Conservation (phyloP, 2,329 filamentous ascomycete genomes). For the Paecilomyces sp. region DNA sequence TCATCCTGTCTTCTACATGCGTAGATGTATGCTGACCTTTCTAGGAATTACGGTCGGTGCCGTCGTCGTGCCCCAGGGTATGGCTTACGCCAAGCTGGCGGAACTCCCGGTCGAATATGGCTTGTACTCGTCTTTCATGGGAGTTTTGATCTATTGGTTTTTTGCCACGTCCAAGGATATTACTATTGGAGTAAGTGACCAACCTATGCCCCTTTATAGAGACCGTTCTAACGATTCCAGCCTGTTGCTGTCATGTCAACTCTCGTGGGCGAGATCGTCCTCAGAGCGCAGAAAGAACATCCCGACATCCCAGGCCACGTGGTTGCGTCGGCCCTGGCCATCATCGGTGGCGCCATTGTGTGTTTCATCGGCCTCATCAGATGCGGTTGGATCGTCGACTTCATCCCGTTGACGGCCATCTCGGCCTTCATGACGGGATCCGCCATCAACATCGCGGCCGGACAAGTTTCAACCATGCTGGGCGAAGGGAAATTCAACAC, state of each 20-base stretch:
- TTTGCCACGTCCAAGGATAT: constrained; percentile 99
- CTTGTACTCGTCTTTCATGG: constrained; percentile 93
- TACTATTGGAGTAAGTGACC: constrained; percentile 71
- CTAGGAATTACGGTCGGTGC: constrained; percentile 63
- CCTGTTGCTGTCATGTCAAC: constrained; percentile 95
- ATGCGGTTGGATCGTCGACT: constrained; percentile 82
- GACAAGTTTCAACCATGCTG: constrained; percentile 76
- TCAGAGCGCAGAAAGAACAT: constrained; percentile 50
- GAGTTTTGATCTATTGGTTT: constrained; percentile 91
- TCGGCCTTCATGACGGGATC: constrained; percentile 97
- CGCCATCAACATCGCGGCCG: constrained; percentile 76
- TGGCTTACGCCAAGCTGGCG: constrained; percentile 88
- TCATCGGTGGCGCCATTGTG: constrained; percentile 73
- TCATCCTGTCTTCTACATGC: neutral
- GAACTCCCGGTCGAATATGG: constrained; percentile 75
- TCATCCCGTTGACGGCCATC: constrained; percentile 84
- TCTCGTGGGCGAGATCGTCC: constrained; percentile 74
- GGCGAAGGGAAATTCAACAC: constrained; percentile 66
- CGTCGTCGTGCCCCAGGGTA: constrained; percentile 89
- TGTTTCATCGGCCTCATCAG: constrained; percentile 70
- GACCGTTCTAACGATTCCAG: constrained; percentile 34
- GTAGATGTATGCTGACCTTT: constrained; percentile 3
- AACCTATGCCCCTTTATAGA: neutral
- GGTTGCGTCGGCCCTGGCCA: constrained; percentile 69
- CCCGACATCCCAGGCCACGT: constrained; percentile 53